Conservation (phyloP, 495 filamentous ascomycete species). For the Penicillium pancosmium region DNA sequence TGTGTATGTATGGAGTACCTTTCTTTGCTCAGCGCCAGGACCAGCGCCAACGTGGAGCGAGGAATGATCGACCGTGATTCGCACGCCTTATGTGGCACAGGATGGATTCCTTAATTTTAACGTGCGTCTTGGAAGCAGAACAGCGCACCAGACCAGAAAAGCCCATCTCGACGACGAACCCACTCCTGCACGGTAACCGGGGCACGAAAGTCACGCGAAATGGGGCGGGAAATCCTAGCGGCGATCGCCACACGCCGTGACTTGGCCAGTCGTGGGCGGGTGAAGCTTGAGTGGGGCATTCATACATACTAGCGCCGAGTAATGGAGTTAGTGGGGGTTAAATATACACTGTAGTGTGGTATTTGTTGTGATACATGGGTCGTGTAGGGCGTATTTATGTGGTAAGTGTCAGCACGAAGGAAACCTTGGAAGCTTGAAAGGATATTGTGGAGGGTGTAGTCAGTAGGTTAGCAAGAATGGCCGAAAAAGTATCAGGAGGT, state of each 20-base stretch:
- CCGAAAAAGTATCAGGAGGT: background rate
- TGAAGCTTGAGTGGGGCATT: slow-evolving; percentile 15
- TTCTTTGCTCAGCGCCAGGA: background rate
- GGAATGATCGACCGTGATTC: slow-evolving; percentile 19
- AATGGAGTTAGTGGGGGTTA: background rate
- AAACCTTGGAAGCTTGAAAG: no score
- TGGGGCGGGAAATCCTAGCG: slow-evolving; percentile 40
- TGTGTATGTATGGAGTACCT: background rate
- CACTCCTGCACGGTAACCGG: slow-evolving; percentile 10
- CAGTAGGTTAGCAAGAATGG: background rate
- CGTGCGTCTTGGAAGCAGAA: slow-evolving; percentile 14
- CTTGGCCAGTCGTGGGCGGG: slow-evolving; percentile 1
- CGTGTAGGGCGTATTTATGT: background rate
- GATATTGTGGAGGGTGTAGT: background rate
- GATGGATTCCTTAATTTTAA: slow-evolving; percentile 30
- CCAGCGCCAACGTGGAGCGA: background rate
- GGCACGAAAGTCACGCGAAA: slow-evolving; percentile 10
- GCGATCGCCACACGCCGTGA: slow-evolving; percentile 31
- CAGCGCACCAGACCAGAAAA: background rate
- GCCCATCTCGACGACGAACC: slow-evolving; percentile 4
- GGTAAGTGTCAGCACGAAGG: no score
- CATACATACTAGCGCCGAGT: background rate
- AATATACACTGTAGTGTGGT: background rate
- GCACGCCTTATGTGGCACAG: slow-evolving; percentile 22
- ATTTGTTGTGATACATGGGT: background rate